Conservation (phyloP, 2,329 filamentous ascomycete genomes). For the Pseudogymnoascus verrucosus region DNA sequence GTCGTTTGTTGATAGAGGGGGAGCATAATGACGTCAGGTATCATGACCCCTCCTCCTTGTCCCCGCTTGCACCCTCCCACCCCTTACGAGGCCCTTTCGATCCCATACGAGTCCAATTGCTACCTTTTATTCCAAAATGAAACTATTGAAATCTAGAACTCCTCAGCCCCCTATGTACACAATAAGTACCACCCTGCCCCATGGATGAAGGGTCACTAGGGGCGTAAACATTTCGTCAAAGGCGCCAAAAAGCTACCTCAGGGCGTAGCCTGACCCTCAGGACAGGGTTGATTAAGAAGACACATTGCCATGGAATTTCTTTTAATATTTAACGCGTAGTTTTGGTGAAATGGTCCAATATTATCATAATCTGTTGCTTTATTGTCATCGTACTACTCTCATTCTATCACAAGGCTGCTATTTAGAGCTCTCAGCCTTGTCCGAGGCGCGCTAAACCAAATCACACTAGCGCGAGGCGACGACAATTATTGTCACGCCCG, state of each 20-base stretch:
- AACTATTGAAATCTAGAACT: background rate
- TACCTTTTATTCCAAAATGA: background rate
- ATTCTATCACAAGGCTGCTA: background rate
- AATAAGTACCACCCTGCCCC: background rate
- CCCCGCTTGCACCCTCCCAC: background rate
- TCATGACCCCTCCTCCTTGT: background rate
- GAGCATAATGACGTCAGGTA: background rate
- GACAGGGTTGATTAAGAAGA: background rate
- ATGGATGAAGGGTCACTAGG: background rate
- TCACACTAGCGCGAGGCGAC: background rate
- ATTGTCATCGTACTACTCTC: background rate
- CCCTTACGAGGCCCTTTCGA: background rate
- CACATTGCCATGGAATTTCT: background rate
- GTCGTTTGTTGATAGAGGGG: background rate
- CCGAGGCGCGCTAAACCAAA: conserved; percentile 6
- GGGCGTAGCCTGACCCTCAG: background rate
- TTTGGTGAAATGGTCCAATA: background rate
- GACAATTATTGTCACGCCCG: conserved; percentile 7
- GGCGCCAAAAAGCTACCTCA: background rate
- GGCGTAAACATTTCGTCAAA: background rate
- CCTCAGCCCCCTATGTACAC: background rate
- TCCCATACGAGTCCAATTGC: background rate
- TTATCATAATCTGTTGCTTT: background rate
- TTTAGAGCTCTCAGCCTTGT: background rate
- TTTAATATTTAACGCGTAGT: background rate